Evolutionary conservation across 2,329 filamentous ascomycete species (phyloP), one percentile per base, ranked within the genome.

Genomic region (Diplodia sapinea): DNA sequence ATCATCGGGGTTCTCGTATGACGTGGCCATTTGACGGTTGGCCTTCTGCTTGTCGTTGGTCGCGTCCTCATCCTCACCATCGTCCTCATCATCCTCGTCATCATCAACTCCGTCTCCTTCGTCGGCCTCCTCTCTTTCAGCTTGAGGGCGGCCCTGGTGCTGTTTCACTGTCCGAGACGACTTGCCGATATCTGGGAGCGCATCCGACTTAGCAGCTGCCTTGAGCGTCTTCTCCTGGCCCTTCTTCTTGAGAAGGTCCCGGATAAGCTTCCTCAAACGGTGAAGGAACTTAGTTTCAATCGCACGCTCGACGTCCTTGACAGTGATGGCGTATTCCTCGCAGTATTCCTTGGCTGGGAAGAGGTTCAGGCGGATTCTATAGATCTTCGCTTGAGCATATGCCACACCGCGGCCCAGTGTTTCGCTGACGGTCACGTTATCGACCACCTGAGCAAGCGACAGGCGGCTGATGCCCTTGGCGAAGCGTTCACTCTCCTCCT

Each of bases 1-100:
- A 5, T 97, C 94, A 75, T 98, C 95, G 56, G 96, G 96, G 40
- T 90, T 92, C 49, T 93, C 94, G 72, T 97, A 98, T 15, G 93
- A 95, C 2, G 94, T 89, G 36, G 90, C 91, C 79, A 97, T 91
- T 64, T 86, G 84, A 50, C 91, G 89, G 77, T 96, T 95, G 55
- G 88, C 87, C 73, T 86, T 88, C 74, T 89, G 86, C 80, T 93
- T 96, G 72, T 87, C 88, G 70, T 86, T 88, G 4, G 88, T 94
- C 61, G 87, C 82, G 70, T 84, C 82, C 69, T 86, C 92, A 75
- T 96, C 89, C 68, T 87, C 92, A 75, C 96, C 92, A 67, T 88
- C 89, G 65, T 95, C 94, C 54, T 89, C 92, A 33, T 88, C 89
- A n/a, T 89, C 87, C 23, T 61, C 56, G 12, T 63, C 59, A n/a